Base-by-base conservation (phyloP, 1,284 basidiomycete species). In the Anthracocystis panici-leucophaei region DNA sequence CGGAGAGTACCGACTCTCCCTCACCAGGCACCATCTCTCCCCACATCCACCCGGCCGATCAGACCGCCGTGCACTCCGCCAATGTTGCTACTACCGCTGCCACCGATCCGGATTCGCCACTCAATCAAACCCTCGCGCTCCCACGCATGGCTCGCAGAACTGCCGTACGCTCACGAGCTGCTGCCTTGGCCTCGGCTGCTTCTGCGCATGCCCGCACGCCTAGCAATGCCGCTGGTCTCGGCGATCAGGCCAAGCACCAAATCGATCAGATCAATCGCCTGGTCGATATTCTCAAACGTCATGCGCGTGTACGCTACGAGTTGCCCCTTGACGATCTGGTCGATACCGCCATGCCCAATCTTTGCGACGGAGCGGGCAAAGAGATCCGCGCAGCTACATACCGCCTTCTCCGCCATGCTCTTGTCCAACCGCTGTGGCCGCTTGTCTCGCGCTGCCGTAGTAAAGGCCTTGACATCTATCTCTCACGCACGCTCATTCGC, bases 371-470 rank as follows among this genome's bases (percentile, higher is more conserved):
- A 33, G 90, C 90, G 1, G 90, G 91, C 0, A 91, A 91, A 67
- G 89, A 91, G 62, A 90, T 91, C 72, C 90, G 94, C n/a, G 91
- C 95, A 2, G 90, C 91, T 0, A 92, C 91, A 0, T 98, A 97
- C 84, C 89, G 94, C n/a, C 87, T 96, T 0, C 88, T 97, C 10
- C 90, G 95, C 27, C 91, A 95, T 82, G 87, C 90, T 2, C 85
- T 97, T 5, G 90, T 93, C 3, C 75, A 92, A 93, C 82, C 85
- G 5, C 68, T 73, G 1, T 74, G 66, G 65, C 65, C 73, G 1
- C 65, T 82, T 20, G 52, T 79, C 87, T 2, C 89, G 90, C 49
- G 91, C 90, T 11, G 90, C 91, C 29, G 89, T 88, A 66, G 87
- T 86, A 48, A 84, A 20, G 88, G 91, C 9, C 85, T 97, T 45